Evolutionary conservation across 495 filamentous ascomycete genomes (phyloP).

Genomic region (Platismatia glauca): DNA sequence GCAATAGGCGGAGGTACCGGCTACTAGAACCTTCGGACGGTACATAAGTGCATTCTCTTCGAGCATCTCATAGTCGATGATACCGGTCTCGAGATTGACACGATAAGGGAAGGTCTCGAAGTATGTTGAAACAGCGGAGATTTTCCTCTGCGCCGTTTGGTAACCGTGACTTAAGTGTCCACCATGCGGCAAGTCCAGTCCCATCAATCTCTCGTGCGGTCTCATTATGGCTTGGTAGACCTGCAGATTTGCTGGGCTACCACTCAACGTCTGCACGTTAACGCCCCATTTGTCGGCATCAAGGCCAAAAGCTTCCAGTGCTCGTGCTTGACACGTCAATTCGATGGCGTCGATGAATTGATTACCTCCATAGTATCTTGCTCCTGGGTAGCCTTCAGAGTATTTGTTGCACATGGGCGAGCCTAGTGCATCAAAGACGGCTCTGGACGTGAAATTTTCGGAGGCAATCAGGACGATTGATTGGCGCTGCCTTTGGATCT

Average conservation of each 20-base stretch:
- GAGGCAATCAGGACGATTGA: conserved; percentile 97
- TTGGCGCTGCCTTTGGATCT: conserved; percentile 95
- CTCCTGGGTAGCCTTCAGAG: conserved; percentile 96
- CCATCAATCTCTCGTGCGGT: conserved; percentile 94
- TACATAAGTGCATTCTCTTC: conserved; percentile 90
- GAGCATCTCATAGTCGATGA: conserved; percentile 93
- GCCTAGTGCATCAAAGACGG: conserved; percentile 81
- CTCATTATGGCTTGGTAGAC: conserved; percentile 97
- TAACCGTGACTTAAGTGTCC: conserved; percentile 98
- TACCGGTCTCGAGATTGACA: conserved; percentile 80
- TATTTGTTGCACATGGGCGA: conserved; percentile 98
- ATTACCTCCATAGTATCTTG: conserved; percentile 98
- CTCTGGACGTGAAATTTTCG: conserved; percentile 82
- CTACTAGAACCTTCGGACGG: conserved; percentile 91
- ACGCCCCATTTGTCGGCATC: conserved; percentile 91
- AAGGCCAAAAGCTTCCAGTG: conserved; percentile 83
- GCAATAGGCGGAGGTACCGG: conserved; percentile 98
- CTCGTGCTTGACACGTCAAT: conserved; percentile 89
- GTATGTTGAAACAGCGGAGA: conserved; percentile 88
- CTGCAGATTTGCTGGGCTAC: conserved; percentile 89
- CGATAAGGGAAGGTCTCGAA: conserved; percentile 93
- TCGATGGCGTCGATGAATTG: conserved; percentile 97
- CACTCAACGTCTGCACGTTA: conserved; percentile 89
- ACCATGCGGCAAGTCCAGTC: conserved; percentile 93
- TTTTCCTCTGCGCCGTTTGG: conserved; percentile 87